Base-by-base conservation (phyloP, 2,329 filamentous ascomycete genomes). In the Claviceps sp. region DNA sequence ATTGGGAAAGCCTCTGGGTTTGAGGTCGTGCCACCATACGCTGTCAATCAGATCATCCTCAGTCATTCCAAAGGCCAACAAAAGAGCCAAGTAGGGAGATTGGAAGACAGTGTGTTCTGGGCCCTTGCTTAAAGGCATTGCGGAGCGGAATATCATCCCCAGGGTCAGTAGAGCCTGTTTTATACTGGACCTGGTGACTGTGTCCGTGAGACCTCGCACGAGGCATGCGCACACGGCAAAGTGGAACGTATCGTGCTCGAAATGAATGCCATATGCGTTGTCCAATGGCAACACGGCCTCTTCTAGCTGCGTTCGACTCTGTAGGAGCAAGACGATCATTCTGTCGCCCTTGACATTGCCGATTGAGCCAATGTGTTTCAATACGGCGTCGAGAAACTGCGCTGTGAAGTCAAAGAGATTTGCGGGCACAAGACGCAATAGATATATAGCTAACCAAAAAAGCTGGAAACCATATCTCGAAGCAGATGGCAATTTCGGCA, bases 381-480 rank as follows among this genome's bases (percentile, higher is more conserved):
- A 62, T 1, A 85, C 78, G 2, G 82, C 76, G 58, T 85, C 81
- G 1, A 86, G 69, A 52, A 86, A 82, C 34, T 76, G 71, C 1
- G 81, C 81, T 4, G 81, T 76, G 61, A 78, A 83, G 62, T 83
- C 85, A 67, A 85, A 85, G 1, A 85, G 71, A 41, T 67, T 69
- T 5, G 76, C 69, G 3, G 82, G 82, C 16, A 84, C 79, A 2
- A 85, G 73, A 7, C 82, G 75, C 24, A 85, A 71, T 1, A 86
- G 70, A 2, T 81, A 84, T 57, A 85, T 77, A 10, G 81, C 81
- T 38, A 86, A 70, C 82, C 82, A 86, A 62, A 86, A 86, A 5
- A 86, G 70, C 59, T 86, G 82, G 38, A 84, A 67, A 0, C 82
- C 80, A 59, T 86, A 86, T 37, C 82, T 76, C 30, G 82, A 86